A percentile compares a stretch with the other conserved stretches of the same genome.
phyloP scores from a whole-genome alignment of 176 grass and related monocot species.

The Avena atlantica region DNA sequence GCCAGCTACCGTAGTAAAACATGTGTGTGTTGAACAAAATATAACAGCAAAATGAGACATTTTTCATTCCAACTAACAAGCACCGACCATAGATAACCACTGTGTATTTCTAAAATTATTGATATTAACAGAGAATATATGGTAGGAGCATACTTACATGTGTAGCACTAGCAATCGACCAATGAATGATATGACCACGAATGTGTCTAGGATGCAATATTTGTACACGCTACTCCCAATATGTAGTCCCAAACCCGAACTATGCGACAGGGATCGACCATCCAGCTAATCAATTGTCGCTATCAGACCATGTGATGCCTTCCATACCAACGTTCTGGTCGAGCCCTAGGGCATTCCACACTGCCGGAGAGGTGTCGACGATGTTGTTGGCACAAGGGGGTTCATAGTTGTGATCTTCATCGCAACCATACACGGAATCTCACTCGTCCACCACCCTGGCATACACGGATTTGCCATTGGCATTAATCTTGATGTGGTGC shows the following conservation, averaged over 20 bases:
- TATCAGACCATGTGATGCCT: not conserved
- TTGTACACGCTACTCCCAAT: not conserved
- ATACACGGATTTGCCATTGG: not conserved
- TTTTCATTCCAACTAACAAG: too few relatives aligned
- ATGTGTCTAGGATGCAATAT: not conserved
- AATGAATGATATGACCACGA: not conserved
- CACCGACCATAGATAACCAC: too few relatives aligned
- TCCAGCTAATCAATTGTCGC: not conserved
- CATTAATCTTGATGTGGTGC: not conserved
- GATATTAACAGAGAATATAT: too few relatives aligned
- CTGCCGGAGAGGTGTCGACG: not conserved
- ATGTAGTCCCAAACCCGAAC: not conserved
- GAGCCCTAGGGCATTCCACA: not conserved
- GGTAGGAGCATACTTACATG: not conserved
- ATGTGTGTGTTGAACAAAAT: too few relatives aligned
- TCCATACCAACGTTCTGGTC: not conserved
- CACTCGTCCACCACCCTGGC: constrained; percentile 1
- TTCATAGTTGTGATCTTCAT: not conserved
- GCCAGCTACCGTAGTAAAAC: too few relatives aligned
- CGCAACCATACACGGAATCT: not conserved
- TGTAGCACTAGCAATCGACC: not conserved
- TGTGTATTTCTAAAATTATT: too few relatives aligned
- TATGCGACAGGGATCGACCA: too few relatives aligned
- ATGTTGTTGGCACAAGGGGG: not conserved
- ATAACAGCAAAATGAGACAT: too few relatives aligned